Evolutionary conservation across 1,284 basidiomycete genomes (phyloP).

Genomic region (Grifola frondosa): DNA sequence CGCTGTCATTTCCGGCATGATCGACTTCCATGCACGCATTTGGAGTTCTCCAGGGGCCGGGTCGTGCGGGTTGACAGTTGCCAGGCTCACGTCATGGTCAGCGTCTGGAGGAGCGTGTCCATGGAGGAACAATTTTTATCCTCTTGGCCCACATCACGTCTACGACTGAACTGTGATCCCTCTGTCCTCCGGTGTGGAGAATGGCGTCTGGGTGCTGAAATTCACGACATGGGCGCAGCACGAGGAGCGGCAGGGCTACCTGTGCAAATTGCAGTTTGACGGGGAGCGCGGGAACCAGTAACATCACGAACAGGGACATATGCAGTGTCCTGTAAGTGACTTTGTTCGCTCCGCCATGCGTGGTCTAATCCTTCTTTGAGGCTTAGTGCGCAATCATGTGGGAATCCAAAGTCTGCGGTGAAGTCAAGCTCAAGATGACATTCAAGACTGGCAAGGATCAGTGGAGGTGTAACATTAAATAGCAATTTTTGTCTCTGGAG

Average conservation of each 20-base stretch:
- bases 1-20: slow-evolving; percentile 32
- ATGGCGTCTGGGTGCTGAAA: slow-evolving; percentile 27
- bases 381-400: slow-evolving; percentile 24
- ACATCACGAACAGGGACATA: slow-evolving; percentile 25
- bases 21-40: slow-evolving; percentile 19
- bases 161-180: slow-evolving; percentile 36
- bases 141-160: slow-evolving; percentile 29
- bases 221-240: slow-evolving; percentile 31
- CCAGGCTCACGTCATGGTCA: slow-evolving; percentile 30
- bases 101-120: slow-evolving; percentile 30
- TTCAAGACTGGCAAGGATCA: slow-evolving; percentile 18
- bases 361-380: no score
- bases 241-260: slow-evolving; percentile 21
- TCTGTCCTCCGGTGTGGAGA: slow-evolving; percentile 26
- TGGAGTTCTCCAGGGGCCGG: slow-evolving; percentile 27
- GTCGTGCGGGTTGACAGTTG: slow-evolving; percentile 22
- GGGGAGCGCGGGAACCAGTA: slow-evolving; percentile 19
- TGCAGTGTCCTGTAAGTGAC: slow-evolving; percentile 26
- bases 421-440: slow-evolving; percentile 26
- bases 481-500: not conserved
- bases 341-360: not conserved
- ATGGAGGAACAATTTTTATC: slow-evolving; percentile 31
- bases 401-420: slow-evolving; percentile 32
- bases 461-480: slow-evolving; percentile 26
- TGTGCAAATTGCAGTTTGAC: slow-evolving; percentile 27